A percentile compares a stretch with the other conserved stretches of the same genome.
Evolutionary conservation across 345 rosid genomes (phyloP).

Genomic region (Firmiana major): DNA sequence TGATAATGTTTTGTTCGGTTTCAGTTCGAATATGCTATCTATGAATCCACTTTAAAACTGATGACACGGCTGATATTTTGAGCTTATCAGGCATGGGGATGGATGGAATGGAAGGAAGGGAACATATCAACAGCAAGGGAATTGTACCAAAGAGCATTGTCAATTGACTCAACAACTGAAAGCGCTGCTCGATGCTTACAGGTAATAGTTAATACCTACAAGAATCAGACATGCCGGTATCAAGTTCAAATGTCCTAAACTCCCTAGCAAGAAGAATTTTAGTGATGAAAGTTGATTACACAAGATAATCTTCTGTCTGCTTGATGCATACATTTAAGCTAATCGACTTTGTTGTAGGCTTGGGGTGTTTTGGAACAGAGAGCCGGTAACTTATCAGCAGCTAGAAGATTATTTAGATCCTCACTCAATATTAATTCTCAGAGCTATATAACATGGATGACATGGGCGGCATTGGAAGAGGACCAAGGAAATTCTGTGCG

Average conservation of each 20-base stretch:
- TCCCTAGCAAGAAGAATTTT: neutral
- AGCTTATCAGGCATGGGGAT: constrained; percentile 85
- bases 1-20: neutral
- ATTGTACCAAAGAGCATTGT: constrained; percentile 70
- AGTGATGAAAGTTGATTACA: neutral
- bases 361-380: constrained; percentile 98
- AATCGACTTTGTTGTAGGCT: constrained; percentile 40
- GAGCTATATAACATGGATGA: constrained; percentile 96
- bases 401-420: constrained; percentile 83
- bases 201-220: constrained; percentile 34
- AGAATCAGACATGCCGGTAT: neutral
- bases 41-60: neutral
- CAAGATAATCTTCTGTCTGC: neutral
- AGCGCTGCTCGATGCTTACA: constrained; percentile 92
- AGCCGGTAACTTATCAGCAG: constrained; percentile 78
- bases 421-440: constrained; percentile 79
- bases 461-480: constrained; percentile 96
- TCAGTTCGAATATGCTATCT: neutral
- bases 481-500: constrained; percentile 87
- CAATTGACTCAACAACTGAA: constrained; percentile 69
- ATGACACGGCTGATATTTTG: constrained; percentile 19
- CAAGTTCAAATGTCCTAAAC: neutral
- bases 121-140: constrained; percentile 71
- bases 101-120: constrained; percentile 99
- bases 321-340: neutral